Conservation (phyloP, 345 rosid species). For the Boechera stricta region DNA sequence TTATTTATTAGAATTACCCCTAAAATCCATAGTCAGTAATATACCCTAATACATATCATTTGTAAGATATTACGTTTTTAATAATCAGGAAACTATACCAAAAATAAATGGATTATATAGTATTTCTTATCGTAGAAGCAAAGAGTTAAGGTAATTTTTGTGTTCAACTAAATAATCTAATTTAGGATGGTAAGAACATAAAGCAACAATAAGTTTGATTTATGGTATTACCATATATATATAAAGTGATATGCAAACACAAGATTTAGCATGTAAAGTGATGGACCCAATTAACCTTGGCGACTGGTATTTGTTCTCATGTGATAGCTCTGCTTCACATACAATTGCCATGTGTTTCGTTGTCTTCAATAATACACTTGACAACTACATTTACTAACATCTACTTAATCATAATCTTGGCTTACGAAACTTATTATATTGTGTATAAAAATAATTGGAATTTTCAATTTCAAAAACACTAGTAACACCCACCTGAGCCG, state of each 20-base stretch:
- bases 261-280: conserved; percentile 18
- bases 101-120: neutral
- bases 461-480: neutral
- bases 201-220: neutral
- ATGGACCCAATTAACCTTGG: conserved; percentile 42
- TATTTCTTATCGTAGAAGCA: neutral
- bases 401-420: conserved; percentile 7
- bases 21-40: neutral
- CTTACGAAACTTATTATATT: neutral
- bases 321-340: conserved; percentile 26
- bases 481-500: conserved; percentile 5
- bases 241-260: conserved; percentile 17
- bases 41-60: too few species aligned
- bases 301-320: conserved; percentile 39
- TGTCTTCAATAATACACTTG: conserved; percentile 31
- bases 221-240: neutral
- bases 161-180: neutral
- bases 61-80: too few species aligned
- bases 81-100: neutral
- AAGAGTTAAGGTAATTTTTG: neutral
- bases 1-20: neutral
- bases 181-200: conserved; percentile 1
- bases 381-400: conserved; percentile 15
- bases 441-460: neutral
- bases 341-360: conserved; percentile 34